Conservation (phyloP, 768 basidiomycete genomes). For the Leccinellum luteum region DNA sequence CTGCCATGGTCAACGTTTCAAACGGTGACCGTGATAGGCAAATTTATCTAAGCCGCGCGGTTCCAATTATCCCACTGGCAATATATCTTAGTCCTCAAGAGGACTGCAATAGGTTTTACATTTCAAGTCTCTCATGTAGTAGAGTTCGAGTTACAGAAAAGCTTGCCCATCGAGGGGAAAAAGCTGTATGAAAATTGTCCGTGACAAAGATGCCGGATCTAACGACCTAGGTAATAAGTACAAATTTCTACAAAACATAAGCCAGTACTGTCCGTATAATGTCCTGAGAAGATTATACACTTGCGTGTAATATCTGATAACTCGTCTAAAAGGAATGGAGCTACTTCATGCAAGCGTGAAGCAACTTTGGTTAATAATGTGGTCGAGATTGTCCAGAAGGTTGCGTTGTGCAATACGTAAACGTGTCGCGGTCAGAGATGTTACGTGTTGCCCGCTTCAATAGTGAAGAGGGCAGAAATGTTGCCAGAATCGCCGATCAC, state of each 20-base stretch:
- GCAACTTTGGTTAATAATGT: background rate
- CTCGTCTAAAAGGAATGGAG: constrained; percentile 5
- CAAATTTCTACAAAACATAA: background rate
- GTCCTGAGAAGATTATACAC: constrained; percentile 9
- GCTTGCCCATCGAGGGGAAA: background rate
- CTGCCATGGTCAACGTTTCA: constrained; percentile 20
- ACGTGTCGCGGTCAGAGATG: background rate
- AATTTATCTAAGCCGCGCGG: background rate
- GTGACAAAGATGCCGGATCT: background rate
- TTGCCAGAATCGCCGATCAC: constrained; percentile 73
- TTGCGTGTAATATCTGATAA: background rate
- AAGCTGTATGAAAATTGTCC: background rate
- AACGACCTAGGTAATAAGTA: background rate
- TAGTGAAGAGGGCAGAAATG: constrained; percentile 55
- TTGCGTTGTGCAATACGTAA: background rate
- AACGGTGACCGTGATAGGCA: background rate
- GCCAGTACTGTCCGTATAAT: constrained; percentile 13
- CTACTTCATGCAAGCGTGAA: constrained; percentile 1
- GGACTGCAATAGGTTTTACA: too few relatives aligned
- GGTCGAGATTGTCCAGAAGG: background rate
- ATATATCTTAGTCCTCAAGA: too few relatives aligned
- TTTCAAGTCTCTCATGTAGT: background rate
- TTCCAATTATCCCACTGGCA: too few relatives aligned
- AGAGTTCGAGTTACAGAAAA: background rate
- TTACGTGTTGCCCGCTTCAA: constrained; percentile 22